Evolutionary conservation across 2,329 filamentous ascomycete genomes (phyloP).

Genomic region (Fusarium sarcochroum): DNA sequence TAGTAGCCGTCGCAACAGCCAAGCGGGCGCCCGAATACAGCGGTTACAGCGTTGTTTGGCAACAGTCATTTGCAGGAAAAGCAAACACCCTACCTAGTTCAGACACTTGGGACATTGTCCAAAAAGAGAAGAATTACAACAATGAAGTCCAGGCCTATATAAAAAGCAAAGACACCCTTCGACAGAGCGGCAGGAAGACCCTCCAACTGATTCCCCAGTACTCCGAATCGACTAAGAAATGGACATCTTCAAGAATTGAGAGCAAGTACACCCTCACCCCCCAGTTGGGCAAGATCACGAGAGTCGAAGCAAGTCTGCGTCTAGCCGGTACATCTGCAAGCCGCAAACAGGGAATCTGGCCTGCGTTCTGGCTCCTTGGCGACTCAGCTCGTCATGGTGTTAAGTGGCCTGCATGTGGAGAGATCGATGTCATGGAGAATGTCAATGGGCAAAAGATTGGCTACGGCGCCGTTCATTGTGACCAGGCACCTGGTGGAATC

Average conservation of each 20-base stretch:
- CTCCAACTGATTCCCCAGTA: constrained; percentile 66
- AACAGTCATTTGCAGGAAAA: constrained; percentile 59
- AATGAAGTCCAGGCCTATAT: constrained; percentile 67
- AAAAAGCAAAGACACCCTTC: constrained; percentile 61
- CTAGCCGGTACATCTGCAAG: constrained; percentile 59
- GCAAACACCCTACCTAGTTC: constrained; percentile 53
- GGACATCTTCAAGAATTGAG: constrained; percentile 71
- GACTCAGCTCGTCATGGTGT: constrained; percentile 63
- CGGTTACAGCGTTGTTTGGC: constrained; percentile 59
- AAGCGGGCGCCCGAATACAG: constrained; percentile 56
- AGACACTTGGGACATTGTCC: constrained; percentile 59
- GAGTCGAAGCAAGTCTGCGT: constrained; percentile 62
- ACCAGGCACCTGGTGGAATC: constrained; percentile 58
- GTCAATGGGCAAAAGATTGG: constrained; percentile 64
- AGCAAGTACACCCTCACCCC: constrained; percentile 64
- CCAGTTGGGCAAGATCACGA: constrained; percentile 59
- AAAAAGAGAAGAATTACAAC: constrained; percentile 62
- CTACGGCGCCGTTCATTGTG: constrained; percentile 68
- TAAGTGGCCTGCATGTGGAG: constrained; percentile 67
- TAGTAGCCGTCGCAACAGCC: constrained; percentile 54
- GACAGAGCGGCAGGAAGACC: constrained; percentile 64
- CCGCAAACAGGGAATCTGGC: constrained; percentile 69
- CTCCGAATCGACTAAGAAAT: constrained; percentile 53
- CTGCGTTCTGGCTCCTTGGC: constrained; percentile 71
- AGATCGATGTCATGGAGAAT: constrained; percentile 71